phyloP scores from a whole-genome alignment of 345 rosid genomes.

The Ceriops decandra region DNA sequence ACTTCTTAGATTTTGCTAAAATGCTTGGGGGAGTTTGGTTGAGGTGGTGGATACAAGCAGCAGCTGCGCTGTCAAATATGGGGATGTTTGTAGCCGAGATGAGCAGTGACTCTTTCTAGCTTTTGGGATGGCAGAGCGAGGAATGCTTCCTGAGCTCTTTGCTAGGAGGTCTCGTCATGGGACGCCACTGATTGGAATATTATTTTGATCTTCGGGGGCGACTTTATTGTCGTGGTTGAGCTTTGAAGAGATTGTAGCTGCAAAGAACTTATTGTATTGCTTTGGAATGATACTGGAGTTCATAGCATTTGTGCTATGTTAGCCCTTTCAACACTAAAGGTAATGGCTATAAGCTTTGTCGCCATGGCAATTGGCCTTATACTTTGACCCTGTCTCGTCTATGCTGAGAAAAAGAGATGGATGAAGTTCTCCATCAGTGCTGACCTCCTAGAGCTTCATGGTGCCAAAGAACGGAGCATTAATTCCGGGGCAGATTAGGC shows the following conservation, averaged over 20 bases:
- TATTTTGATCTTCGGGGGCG: conserved; percentile 68
- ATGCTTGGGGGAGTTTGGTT: conserved; percentile 69
- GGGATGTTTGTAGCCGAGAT: conserved; percentile 76
- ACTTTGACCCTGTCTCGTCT: conserved; percentile 47
- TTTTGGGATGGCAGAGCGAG: conserved; percentile 79
- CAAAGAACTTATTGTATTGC: conserved; percentile 71
- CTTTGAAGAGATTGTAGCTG: conserved; percentile 67
- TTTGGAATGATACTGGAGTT: conserved; percentile 75
- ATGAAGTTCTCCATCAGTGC: conserved; percentile 45
- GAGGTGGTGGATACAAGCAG: conserved; percentile 72
- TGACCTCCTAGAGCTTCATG: conserved; percentile 30
- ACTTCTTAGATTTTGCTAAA: conserved; percentile 62
- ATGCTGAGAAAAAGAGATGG: conserved; percentile 47
- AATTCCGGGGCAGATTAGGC: neutral
- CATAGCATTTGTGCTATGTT: conserved; percentile 39
- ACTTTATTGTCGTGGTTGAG: conserved; percentile 63
- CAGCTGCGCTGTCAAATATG: conserved; percentile 63
- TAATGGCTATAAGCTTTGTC: conserved; percentile 45
- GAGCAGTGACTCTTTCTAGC: conserved; percentile 81
- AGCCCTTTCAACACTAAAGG: conserved; percentile 55
- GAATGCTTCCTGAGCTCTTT: conserved; percentile 68
- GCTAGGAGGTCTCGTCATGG: conserved; percentile 57
- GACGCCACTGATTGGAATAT: conserved; percentile 59
- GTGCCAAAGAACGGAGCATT: conserved; percentile 5
- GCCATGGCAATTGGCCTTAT: conserved; percentile 52